Conservation (phyloP, 2,329 filamentous ascomycete species). For the Volutella citrinella region DNA sequence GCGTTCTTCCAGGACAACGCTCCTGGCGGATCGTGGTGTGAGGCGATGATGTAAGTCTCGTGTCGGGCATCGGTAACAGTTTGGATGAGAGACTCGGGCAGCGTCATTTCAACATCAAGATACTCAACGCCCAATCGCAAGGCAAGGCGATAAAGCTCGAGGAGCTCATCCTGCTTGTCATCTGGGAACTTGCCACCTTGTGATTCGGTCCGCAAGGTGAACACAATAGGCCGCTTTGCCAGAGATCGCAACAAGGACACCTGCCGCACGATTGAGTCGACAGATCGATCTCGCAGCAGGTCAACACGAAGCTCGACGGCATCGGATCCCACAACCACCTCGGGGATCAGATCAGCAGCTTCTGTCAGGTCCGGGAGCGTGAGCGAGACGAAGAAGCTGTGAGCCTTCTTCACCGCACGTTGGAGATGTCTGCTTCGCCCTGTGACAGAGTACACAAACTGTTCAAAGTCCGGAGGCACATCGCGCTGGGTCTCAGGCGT, state of each 20-base stretch:
- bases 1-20: slow-evolving; percentile 84
- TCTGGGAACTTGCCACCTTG: slow-evolving; percentile 92
- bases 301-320: slow-evolving; percentile 95
- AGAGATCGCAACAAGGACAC: slow-evolving; percentile 73
- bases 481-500: slow-evolving; percentile 18
- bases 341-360: slow-evolving; percentile 62
- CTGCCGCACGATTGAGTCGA: slow-evolving; percentile 79
- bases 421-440: slow-evolving; percentile 44
- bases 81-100: slow-evolving; percentile 72
- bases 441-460: slow-evolving; percentile 39
- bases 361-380: slow-evolving; percentile 73
- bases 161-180: slow-evolving; percentile 64
- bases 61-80: slow-evolving; percentile 65
- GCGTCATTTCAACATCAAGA: slow-evolving; percentile 86
- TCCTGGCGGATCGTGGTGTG: slow-evolving; percentile 84
- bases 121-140: slow-evolving; percentile 87
- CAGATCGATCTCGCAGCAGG: slow-evolving; percentile 70
- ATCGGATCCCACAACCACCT: slow-evolving; percentile 80
- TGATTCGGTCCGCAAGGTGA: slow-evolving; percentile 80
- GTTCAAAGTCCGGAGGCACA: slow-evolving; percentile 33
- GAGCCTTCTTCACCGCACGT: slow-evolving; percentile 49
- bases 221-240: slow-evolving; percentile 79
- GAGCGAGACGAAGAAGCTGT: slow-evolving; percentile 90
- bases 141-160: slow-evolving; percentile 73
- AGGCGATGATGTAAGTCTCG: slow-evolving; percentile 83